A percentile compares a stretch with the other conserved stretches of the same genome.
phyloP scores from a whole-genome alignment of 2,329 filamentous ascomycete genomes.

The Aureobasidium lini region DNA sequence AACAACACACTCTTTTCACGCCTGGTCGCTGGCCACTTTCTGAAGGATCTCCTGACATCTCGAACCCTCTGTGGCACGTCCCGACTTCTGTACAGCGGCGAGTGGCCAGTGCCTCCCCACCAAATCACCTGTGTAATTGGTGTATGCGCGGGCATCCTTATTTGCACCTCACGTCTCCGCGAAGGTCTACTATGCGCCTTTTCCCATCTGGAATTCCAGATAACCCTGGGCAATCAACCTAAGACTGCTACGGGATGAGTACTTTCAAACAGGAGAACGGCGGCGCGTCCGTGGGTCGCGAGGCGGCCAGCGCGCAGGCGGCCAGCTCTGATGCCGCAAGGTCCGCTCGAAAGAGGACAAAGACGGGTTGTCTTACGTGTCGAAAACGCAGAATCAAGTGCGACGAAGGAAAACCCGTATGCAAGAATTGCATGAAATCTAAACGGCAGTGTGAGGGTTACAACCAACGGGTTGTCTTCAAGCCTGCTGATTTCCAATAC shows the following conservation, averaged over 20 bases:
- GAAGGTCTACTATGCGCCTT: constrained; percentile 5
- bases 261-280: background rate
- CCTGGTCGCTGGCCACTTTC: background rate
- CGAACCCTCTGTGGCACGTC: background rate
- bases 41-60: background rate
- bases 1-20: constrained; percentile 1
- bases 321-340: constrained; percentile 5
- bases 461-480: constrained; percentile 73
- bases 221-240: background rate
- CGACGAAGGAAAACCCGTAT: constrained; percentile 77
- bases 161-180: constrained; percentile 8
- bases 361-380: constrained; percentile 90
- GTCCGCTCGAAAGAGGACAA: constrained; percentile 58
- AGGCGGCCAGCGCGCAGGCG: background rate
- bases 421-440: constrained; percentile 79
- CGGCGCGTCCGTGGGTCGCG: constrained; percentile 1
- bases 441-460: constrained; percentile 80
- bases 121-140: constrained; percentile 12
- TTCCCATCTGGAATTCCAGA: background rate
- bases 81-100: background rate
- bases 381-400: constrained; percentile 95
- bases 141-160: constrained; percentile 9
- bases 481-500: constrained; percentile 55
- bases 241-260: background rate
- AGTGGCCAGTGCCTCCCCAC: constrained; percentile 11